Conservation (phyloP, 2,329 filamentous ascomycete species). For the Lecanosticta acicola region DNA sequence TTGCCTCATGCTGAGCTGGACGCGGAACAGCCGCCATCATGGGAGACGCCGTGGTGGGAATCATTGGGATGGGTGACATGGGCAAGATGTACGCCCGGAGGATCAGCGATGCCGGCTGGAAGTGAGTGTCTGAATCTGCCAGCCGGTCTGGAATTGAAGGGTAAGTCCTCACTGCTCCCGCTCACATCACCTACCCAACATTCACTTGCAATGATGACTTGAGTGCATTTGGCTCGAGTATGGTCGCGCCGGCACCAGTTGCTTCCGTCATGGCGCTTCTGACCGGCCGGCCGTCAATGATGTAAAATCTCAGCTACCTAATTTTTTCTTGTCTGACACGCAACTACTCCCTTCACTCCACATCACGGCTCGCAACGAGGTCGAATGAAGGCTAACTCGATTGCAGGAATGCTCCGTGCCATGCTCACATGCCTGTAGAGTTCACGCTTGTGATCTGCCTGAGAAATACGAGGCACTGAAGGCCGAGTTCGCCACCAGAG, state of each 20-base stretch:
- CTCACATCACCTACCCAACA: constrained; percentile 4
- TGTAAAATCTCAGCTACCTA: constrained; percentile 99
- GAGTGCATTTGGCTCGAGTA: constrained; percentile 99
- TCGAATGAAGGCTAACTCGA: constrained; percentile 14
- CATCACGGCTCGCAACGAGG: not conserved
- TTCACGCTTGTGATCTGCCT: constrained; percentile 89
- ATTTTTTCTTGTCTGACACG: constrained; percentile 76
- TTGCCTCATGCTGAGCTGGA: constrained; percentile 4
- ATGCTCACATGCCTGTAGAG: constrained; percentile 52
- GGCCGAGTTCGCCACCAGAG: constrained; percentile 78
- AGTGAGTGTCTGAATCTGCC: constrained; percentile 54
- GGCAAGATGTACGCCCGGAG: constrained; percentile 94
- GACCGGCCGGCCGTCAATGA: constrained; percentile 70
- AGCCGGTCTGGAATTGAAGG: constrained; percentile 16
- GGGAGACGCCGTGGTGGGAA: constrained; percentile 74
- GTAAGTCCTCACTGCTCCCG: constrained; percentile 30
- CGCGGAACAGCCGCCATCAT: constrained; percentile 34
- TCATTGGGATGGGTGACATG: constrained; percentile 99
- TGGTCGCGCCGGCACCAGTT: constrained; percentile 58
- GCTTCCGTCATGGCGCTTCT: constrained; percentile 65
- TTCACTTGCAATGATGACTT: constrained; percentile 79
- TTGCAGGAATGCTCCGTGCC: constrained; percentile 10
- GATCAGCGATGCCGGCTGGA: constrained; percentile 90
- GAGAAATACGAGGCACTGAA: constrained; percentile 77
- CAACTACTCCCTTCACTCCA: constrained; percentile 9